Evolutionary conservation across 2,329 filamentous ascomycete genomes (phyloP).

Genomic region (Xylariaceae sp.): DNA sequence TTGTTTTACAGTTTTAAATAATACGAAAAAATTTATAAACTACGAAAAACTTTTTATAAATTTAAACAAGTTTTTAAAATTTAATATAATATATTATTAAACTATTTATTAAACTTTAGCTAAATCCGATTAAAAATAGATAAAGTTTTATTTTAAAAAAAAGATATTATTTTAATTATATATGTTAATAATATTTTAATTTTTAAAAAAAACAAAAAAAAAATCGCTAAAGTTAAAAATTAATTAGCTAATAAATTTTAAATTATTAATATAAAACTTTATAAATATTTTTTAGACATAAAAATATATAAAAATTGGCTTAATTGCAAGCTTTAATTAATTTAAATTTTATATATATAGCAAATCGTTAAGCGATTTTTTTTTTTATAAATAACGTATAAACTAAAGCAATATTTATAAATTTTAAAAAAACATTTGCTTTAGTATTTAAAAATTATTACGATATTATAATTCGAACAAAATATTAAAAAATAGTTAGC

Average conservation of each 20-base stretch:
- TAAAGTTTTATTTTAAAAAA: neutral
- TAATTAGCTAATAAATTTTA: no score
- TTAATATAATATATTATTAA: slow-evolving; percentile 3
- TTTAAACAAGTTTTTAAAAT: slow-evolving; percentile 1
- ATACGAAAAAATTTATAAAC: neutral
- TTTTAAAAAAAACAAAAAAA: no score
- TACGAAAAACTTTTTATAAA: neutral
- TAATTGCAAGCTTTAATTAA: neutral
- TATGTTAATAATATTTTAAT: neutral
- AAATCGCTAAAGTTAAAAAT: no score
- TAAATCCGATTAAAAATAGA: neutral
- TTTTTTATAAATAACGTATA: neutral
- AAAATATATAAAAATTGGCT: neutral
- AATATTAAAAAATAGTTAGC: neutral
- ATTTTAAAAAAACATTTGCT: neutral
- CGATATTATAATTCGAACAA: neutral
- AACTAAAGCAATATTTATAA: neutral
- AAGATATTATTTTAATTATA: neutral
- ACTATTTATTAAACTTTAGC: neutral
- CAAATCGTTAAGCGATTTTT: neutral
- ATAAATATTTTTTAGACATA: neutral
- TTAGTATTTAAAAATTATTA: slow-evolving; percentile 1
- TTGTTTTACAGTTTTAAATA: neutral
- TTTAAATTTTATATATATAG: neutral
- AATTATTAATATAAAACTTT: no score